A percentile compares a stretch with the other conserved stretches of the same genome.
Evolutionary conservation across 768 basidiomycete species (phyloP).

Genomic region (Candolleomyces aberdarensis): DNA sequence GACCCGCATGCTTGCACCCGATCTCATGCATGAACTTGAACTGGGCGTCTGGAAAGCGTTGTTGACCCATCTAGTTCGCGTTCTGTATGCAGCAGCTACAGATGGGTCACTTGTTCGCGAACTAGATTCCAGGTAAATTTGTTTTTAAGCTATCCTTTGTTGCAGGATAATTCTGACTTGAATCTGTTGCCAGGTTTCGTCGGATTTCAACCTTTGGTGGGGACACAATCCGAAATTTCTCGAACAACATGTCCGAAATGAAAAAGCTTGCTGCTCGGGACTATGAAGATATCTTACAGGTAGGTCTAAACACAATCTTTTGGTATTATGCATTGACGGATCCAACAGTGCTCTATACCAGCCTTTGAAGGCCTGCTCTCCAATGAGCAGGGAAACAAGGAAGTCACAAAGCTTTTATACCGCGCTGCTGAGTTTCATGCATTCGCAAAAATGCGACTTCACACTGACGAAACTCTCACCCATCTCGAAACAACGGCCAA

Average conservation of each 20-base stretch:
- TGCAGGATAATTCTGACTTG: too few species aligned
- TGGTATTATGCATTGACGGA: too few species aligned
- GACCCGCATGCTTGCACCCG: conserved; percentile 24
- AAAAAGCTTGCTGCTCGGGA: conserved; percentile 30
- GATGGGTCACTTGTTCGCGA: conserved; percentile 16
- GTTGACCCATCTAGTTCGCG: conserved; percentile 31
- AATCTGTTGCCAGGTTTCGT: conserved; percentile 30
- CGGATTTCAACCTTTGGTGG: conserved; percentile 21
- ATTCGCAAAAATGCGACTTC: neutral
- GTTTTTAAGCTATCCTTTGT: too few species aligned
- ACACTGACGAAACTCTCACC: neutral
- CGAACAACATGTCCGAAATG: conserved; percentile 26
- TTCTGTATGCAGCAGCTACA: conserved; percentile 27
- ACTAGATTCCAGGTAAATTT: conserved; percentile 26
- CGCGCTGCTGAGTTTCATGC: conserved; percentile 1
- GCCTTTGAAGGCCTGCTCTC: neutral
- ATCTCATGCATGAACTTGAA: conserved; percentile 39
- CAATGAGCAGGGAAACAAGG: neutral
- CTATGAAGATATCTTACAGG: conserved; percentile 39
- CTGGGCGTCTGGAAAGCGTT: conserved; percentile 35
- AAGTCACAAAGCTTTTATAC: neutral
- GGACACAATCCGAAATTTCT: conserved; percentile 28
- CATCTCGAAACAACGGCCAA: neutral
- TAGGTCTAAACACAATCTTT: conserved; percentile 8
- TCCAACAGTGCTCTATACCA: neutral